Base-by-base conservation (phyloP, 148 eudicot species). In the Amaranthus hypochondriacus region DNA sequence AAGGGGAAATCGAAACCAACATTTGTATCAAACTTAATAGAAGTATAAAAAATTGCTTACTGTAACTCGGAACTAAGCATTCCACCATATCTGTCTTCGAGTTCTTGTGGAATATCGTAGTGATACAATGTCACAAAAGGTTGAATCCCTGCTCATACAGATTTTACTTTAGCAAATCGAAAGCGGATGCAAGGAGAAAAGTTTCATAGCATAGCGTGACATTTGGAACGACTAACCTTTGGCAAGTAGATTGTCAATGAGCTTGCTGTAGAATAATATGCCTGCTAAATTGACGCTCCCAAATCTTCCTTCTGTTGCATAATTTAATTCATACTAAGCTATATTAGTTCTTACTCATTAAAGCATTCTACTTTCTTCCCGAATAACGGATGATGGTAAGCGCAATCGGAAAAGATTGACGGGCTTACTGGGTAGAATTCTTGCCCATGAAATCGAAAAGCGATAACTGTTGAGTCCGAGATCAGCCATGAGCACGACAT, bases 91-190 rank as follows among this genome's bases (percentile, higher is more conserved):
- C 88, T 81, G 73, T 88, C 89, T 69, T 83, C 85, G 59, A 90
- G 90, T 81, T 88, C 89, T 88, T 88, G 92, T 68, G 96, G 96
- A 61, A 90, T 82, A 68, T 90, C 96, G 69, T 66, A 82, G 74
- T 90, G 92, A 74, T 74, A 69, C 64, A 90, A 52, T 57, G 92
- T 82, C 61, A 88, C 90, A 80, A 90, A 90, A 18, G 96, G 92
- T 74, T 84, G 80, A 56, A 90, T 90, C 63, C 92, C 96, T 90
- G 83, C 56, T 18, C 57, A 57, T 69, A 62, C 62, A 56, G 11
- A 7, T 64, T 64, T 13, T 59, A 57, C 49, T 53, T 53, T 65
- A 47, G 77, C 28, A 28, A 28, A 28, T 28, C 39, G 39, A 28
- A 28, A 28, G 39, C 2, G 39, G 39, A 28, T 28, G 39, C 46